Evolutionary conservation across 2,329 filamentous ascomycete genomes (phyloP).

Genomic region (Gremmenia infestans): DNA sequence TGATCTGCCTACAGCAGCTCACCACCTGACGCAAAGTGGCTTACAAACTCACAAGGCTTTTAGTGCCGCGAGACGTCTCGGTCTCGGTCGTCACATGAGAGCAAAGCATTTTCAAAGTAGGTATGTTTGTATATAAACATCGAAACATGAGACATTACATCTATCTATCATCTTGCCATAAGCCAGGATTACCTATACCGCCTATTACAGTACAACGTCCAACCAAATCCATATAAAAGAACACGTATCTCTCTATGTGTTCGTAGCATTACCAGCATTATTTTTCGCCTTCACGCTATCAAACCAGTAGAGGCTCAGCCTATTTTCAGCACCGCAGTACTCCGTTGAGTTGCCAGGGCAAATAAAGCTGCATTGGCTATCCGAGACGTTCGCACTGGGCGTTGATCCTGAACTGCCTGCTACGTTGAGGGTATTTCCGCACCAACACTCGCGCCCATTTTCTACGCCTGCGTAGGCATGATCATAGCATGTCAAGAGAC

Average conservation of each 20-base stretch:
- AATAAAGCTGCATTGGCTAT: slow-evolving; percentile 9
- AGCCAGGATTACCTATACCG: background rate
- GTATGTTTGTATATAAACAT: too few relatives aligned
- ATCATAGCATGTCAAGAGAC: slow-evolving; percentile 28
- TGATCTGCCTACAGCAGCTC: too few relatives aligned
- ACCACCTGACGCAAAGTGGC: too few relatives aligned
- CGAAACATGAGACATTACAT: background rate
- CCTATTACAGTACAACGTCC: background rate
- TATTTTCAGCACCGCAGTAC: slow-evolving; percentile 30
- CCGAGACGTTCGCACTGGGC: slow-evolving; percentile 13
- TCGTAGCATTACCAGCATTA: slow-evolving; percentile 2
- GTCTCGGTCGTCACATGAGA: too few relatives aligned
- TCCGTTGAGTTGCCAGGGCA: slow-evolving; percentile 20
- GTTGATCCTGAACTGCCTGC: slow-evolving; percentile 5
- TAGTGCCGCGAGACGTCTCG: too few relatives aligned
- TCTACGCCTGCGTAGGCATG: slow-evolving; percentile 36
- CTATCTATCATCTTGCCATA: background rate
- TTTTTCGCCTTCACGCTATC: slow-evolving; percentile 16
- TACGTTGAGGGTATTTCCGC: slow-evolving; percentile 28
- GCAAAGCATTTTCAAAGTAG: too few relatives aligned
- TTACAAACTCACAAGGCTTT: too few relatives aligned
- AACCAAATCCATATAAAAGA: background rate
- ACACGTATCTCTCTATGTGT: background rate
- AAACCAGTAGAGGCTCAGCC: slow-evolving; percentile 25
- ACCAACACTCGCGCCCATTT: slow-evolving; percentile 39